Evolutionary conservation across 2,329 filamentous ascomycete species (phyloP).

Genomic region (Fusarium sp.): DNA sequence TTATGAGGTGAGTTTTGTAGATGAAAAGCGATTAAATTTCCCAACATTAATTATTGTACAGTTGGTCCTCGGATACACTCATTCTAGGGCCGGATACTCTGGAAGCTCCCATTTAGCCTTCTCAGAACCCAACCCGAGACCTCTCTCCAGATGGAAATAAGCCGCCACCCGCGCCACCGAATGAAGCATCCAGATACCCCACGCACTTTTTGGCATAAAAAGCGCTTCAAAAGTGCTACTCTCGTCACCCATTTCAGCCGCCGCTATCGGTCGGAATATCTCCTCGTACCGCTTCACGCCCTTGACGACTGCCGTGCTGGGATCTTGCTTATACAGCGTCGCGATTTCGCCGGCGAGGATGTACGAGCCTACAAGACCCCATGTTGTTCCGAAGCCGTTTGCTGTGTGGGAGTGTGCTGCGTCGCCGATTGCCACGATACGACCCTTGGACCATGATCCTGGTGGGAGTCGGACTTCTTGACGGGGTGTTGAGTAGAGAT

Average conservation of each 20-base stretch:
- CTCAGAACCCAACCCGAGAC: constrained; percentile 7
- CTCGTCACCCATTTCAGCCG: neutral
- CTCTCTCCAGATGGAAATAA: constrained; percentile 6
- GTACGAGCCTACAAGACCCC: constrained; percentile 13
- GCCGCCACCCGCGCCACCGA: neutral
- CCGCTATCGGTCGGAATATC: constrained; percentile 14
- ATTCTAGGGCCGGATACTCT: constrained; percentile 19
- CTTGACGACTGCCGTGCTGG: constrained; percentile 11
- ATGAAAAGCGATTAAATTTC: neutral
- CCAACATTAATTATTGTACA: constrained; percentile 6
- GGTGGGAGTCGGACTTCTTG: constrained; percentile 3
- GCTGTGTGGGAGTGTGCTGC: constrained; percentile 18
- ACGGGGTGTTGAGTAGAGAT: constrained; percentile 9
- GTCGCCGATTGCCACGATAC: constrained; percentile 10
- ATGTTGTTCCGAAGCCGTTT: constrained; percentile 16
- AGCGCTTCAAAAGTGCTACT: neutral
- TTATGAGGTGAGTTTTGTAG: constrained; percentile 20
- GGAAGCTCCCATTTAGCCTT: constrained; percentile 24
- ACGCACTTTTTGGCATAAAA: neutral
- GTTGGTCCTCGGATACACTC: neutral
- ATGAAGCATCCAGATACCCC: constrained; percentile 15
- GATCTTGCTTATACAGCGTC: constrained; percentile 5
- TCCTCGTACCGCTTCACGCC: constrained; percentile 22
- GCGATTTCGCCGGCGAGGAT: constrained; percentile 12
- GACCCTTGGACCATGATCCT: constrained; percentile 17